phyloP scores from a whole-genome alignment of 345 rosid species.

The Passiflora organensis region DNA sequence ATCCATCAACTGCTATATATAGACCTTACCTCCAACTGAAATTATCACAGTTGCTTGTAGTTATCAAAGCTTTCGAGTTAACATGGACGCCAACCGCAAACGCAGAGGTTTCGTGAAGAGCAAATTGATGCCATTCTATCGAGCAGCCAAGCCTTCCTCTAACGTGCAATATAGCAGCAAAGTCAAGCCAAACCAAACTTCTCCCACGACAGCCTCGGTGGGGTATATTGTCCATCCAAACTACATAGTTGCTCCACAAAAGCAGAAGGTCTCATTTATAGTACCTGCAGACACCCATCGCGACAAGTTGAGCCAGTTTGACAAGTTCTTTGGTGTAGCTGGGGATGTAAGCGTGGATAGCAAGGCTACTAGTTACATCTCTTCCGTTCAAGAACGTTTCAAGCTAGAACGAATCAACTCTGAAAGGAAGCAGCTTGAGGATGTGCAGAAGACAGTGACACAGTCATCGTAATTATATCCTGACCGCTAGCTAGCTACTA shows the following conservation, averaged over 20 bases:
- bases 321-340: constrained; percentile 24
- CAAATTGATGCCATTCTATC: constrained; percentile 39
- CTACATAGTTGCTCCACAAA: constrained; percentile 28
- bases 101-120: constrained; percentile 51
- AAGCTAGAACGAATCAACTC: constrained; percentile 40
- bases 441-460: background rate
- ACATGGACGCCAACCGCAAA: constrained; percentile 46
- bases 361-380: constrained; percentile 46
- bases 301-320: constrained; percentile 25
- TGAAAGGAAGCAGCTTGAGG: constrained; percentile 18
- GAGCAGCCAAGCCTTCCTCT: constrained; percentile 26
- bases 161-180: constrained; percentile 24
- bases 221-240: constrained; percentile 28
- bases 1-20: constrained; percentile 22
- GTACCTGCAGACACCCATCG: constrained; percentile 17
- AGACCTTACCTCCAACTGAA: constrained; percentile 3
- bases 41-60: constrained; percentile 9
- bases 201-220: constrained; percentile 17
- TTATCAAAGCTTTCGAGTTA: no score
- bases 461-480: background rate
- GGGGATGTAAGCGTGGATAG: constrained; percentile 41
- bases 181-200: constrained; percentile 22
- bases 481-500: background rate
- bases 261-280: constrained; percentile 34
- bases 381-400: constrained; percentile 54